Evolutionary conservation across 2,329 filamentous ascomycete genomes (phyloP).

Genomic region (Diaporthe citriasiana): DNA sequence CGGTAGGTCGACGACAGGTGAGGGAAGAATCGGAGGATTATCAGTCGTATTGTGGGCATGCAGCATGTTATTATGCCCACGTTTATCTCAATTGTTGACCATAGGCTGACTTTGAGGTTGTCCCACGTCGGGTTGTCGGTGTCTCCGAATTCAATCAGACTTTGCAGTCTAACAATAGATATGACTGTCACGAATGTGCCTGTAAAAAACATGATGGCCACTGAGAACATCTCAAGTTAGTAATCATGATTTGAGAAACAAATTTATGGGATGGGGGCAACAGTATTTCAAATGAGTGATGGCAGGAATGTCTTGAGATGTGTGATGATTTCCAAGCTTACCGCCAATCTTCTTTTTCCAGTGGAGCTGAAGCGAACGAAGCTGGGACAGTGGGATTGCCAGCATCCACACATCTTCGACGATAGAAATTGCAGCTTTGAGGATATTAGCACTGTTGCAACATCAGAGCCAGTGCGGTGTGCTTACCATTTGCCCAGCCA

Average conservation of each 20-base stretch:
- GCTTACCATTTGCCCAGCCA: constrained; percentile 59
- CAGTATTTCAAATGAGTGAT: neutral
- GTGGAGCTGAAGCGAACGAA: constrained; percentile 57
- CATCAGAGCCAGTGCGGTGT: neutral
- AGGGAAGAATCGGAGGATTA: constrained; percentile 50
- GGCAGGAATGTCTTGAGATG: neutral
- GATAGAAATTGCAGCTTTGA: constrained; percentile 59
- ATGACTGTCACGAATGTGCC: constrained; percentile 57
- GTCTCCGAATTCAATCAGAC: constrained; percentile 49
- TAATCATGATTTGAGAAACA: neutral
- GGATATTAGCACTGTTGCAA: neutral
- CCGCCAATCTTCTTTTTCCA: constrained; percentile 62
- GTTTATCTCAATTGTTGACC: constrained; percentile 54
- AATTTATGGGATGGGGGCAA: no score
- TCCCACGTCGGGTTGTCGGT: constrained; percentile 52
- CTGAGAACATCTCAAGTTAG: neutral
- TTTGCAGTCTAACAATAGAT: constrained; percentile 50
- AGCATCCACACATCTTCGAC: constrained; percentile 58
- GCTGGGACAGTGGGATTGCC: constrained; percentile 58
- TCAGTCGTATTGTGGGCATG: constrained; percentile 50
- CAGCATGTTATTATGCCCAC: constrained; percentile 53
- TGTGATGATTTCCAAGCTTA: neutral
- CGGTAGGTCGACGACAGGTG: constrained; percentile 35
- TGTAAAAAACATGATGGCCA: constrained; percentile 61
- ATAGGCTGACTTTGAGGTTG: constrained; percentile 49